Evolutionary conservation across 2,329 filamentous ascomycete genomes (phyloP).

Genomic region (Colletotrichum noveboracense): DNA sequence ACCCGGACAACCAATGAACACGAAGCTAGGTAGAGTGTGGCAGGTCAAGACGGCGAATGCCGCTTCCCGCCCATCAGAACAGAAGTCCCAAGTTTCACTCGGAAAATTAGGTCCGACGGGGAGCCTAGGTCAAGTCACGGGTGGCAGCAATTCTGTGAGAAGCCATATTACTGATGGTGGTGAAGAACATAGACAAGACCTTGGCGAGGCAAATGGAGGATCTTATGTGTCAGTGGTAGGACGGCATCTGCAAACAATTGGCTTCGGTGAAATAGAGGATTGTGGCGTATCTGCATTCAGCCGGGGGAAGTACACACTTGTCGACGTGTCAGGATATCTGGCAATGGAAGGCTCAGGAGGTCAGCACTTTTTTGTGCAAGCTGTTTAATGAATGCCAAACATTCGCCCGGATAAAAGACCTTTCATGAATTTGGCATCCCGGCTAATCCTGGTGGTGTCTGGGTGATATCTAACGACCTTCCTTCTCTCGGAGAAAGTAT

Average conservation of each 20-base stretch:
- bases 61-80: not conserved
- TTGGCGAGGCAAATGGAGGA: not conserved
- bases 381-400: not conserved
- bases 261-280: not conserved
- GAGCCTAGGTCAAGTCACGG: not conserved
- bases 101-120: not conserved
- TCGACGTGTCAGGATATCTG: not conserved
- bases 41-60: not conserved
- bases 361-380: not conserved
- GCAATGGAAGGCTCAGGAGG: not conserved
- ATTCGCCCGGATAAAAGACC: not conserved
- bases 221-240: not conserved
- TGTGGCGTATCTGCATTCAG: conserved; percentile 7
- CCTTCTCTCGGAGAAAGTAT: not conserved
- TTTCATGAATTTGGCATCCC: not conserved
- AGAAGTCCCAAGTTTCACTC: not conserved
- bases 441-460: not conserved
- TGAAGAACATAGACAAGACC: not conserved
- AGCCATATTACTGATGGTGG: not conserved
- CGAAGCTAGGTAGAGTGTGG: not conserved
- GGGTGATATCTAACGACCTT: not conserved
- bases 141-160: not conserved
- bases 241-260: not conserved
- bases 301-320: not conserved
- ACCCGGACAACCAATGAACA: not conserved